A percentile compares a stretch with the other conserved stretches of the same genome.
These are phyloP conservation scores for Arthroderma uncinatum DNA, from an alignment of 2,329 filamentous ascomycete species.

Conservation along the genomic window DNA sequence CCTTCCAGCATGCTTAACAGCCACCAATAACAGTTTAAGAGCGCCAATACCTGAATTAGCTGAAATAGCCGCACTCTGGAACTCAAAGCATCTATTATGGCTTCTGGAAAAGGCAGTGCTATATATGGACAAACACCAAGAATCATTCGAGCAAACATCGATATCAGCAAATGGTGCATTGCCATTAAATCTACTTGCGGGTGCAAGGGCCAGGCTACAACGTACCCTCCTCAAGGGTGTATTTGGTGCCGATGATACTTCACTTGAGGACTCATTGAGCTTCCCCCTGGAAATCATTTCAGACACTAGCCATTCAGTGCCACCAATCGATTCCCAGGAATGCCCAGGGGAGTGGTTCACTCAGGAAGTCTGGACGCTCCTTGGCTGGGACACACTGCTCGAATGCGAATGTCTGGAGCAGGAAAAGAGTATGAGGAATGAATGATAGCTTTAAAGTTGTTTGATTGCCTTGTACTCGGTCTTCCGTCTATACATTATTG, in stretches of 20 bases:
- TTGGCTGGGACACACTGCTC: slow-evolving; percentile 44
- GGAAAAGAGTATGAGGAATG: background rate
- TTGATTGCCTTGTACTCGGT: background rate
- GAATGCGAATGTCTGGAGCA: background rate
- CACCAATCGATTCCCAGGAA: background rate
- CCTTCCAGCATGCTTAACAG: slow-evolving; percentile 21
- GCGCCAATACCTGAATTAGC: slow-evolving; percentile 17
- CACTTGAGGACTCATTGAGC: slow-evolving; percentile 23
- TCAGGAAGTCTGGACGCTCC: slow-evolving; percentile 45
- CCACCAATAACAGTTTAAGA: slow-evolving; percentile 6
- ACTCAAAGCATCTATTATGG: slow-evolving; percentile 28
- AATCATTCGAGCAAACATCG: background rate
- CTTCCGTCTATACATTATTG: background rate
- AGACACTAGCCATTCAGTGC: background rate
- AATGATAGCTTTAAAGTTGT: background rate
- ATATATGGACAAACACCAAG: slow-evolving; percentile 16
- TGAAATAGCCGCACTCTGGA: slow-evolving; percentile 21
- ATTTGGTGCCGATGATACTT: slow-evolving; percentile 27
- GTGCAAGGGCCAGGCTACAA: slow-evolving; percentile 26
- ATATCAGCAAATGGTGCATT: background rate
- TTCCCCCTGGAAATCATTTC: slow-evolving; percentile 10
- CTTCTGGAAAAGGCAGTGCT: slow-evolving; percentile 25
- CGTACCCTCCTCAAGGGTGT: slow-evolving; percentile 33
- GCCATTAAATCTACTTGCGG: slow-evolving; percentile 3
- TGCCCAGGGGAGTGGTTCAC: slow-evolving; percentile 43